phyloP scores from a whole-genome alignment of 495 filamentous ascomycete genomes.

The Tuber indicum region DNA sequence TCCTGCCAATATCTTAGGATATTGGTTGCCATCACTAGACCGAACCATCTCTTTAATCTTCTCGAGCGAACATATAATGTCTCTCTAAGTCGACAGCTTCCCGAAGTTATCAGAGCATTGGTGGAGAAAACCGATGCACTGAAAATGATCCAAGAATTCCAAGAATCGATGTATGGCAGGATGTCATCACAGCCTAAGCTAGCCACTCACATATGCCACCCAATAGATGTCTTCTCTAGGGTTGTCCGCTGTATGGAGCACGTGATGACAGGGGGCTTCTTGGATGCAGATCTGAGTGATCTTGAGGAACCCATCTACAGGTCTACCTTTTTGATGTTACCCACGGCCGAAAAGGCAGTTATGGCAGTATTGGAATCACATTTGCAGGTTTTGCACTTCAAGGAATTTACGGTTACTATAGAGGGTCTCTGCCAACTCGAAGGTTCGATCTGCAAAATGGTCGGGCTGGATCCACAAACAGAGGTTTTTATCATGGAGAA shows the following conservation, averaged over 20 bases:
- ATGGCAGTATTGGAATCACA: conserved; percentile 34
- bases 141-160: conserved; percentile 29
- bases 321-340: conserved; percentile 18
- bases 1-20: conserved; percentile 29
- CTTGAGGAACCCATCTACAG: conserved; percentile 25
- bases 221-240: conserved; percentile 31
- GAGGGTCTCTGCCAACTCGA: conserved; percentile 25
- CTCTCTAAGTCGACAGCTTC: conserved; percentile 16
- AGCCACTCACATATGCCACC: conserved; percentile 15
- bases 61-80: conserved; percentile 25
- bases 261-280: conserved; percentile 23
- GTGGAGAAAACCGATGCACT: conserved; percentile 29
- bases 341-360: conserved; percentile 31
- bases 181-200: conserved; percentile 34
- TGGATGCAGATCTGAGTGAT: conserved; percentile 25
- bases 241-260: conserved; percentile 31
- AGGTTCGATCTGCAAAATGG: conserved; percentile 27
- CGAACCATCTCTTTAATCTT: conserved; percentile 34
- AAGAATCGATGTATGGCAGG: conserved; percentile 23
- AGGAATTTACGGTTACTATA: conserved; percentile 29
- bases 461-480: conserved; percentile 19
- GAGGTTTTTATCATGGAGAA: conserved; percentile 27
- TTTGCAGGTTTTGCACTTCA: conserved; percentile 36
- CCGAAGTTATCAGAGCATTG: conserved; percentile 31
- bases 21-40: conserved; percentile 25